Percentiles rank a stretch among this genome's conserved stretches.
Evolutionary conservation across 129 eudicot species (phyloP).

Genomic region (Heracleum sosnowskyi): DNA sequence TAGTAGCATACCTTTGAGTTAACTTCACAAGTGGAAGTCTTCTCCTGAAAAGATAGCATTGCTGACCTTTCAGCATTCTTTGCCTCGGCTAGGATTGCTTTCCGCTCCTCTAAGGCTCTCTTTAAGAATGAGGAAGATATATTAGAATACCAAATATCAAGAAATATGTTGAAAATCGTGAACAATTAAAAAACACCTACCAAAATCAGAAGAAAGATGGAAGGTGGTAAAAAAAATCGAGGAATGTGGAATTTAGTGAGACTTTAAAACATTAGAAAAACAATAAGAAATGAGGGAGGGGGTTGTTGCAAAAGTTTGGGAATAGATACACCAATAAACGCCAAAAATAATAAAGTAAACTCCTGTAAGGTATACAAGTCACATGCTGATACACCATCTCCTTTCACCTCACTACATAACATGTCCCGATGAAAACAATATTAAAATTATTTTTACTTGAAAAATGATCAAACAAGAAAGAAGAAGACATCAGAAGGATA

Average conservation of each 20-base stretch:
- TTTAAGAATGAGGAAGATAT: slow-evolving; percentile 21
- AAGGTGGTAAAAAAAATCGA: neutral
- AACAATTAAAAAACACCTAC: neutral
- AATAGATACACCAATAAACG: neutral
- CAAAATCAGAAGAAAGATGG: neutral
- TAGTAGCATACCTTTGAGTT: slow-evolving; percentile 52
- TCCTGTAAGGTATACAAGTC: neutral
- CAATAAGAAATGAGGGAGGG: neutral
- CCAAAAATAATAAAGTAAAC: neutral
- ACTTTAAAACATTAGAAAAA: neutral
- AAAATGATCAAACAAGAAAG: no score
- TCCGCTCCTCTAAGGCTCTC: slow-evolving; percentile 86
- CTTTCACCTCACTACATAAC: neutral
- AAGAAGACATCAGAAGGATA: no score
- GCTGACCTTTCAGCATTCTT: slow-evolving; percentile 79
- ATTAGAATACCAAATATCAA: neutral
- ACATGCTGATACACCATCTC: neutral
- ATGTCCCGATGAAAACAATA: neutral
- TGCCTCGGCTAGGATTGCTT: slow-evolving; percentile 41
- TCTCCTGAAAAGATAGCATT: slow-evolving; percentile 61
- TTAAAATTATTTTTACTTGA: neutral
- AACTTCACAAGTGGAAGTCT: slow-evolving; percentile 59
- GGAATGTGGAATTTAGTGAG: neutral
- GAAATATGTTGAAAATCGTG: no score
- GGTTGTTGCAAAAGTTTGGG: neutral